These are phyloP conservation scores for Alternaria brassicae DNA, from an alignment of 2,329 filamentous ascomycete species.

Conservation along the genomic window DNA sequence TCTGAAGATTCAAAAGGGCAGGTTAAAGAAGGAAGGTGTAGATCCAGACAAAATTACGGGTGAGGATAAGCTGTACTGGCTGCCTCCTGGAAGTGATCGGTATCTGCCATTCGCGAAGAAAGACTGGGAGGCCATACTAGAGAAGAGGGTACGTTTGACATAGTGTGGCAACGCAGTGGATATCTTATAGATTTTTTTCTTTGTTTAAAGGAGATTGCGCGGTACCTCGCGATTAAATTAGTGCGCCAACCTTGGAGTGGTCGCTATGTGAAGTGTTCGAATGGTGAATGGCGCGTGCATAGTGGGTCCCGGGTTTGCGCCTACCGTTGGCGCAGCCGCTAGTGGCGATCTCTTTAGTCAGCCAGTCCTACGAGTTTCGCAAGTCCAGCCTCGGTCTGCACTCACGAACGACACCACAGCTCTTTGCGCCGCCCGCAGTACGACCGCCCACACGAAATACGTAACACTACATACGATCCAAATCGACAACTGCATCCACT, in stretches of 20 bases:
- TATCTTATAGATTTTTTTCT: not conserved
- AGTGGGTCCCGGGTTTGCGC: not conserved
- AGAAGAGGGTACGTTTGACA: slow-evolving; percentile 37
- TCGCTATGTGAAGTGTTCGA: not conserved
- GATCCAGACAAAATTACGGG: slow-evolving; percentile 51
- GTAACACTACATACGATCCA: not conserved
- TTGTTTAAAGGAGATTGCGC: not conserved
- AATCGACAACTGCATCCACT: not conserved
- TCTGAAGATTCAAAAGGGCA: slow-evolving; percentile 56
- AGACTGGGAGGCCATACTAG: slow-evolving; percentile 47
- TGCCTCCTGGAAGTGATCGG: slow-evolving; percentile 40
- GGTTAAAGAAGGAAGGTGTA: slow-evolving; percentile 53
- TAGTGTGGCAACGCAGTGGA: not conserved
- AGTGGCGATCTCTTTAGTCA: slow-evolving; percentile 17
- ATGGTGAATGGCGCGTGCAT: not conserved
- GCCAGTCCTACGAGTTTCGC: slow-evolving; percentile 15
- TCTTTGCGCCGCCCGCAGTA: not conserved
- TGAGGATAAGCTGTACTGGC: slow-evolving; percentile 53
- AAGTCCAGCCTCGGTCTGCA: not conserved
- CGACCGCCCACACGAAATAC: not conserved
- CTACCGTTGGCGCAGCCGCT: not conserved
- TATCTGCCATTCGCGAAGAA: slow-evolving; percentile 52
- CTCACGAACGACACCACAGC: slow-evolving; percentile 1
- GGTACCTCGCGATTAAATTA: not conserved
- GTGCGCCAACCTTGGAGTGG: too few relatives aligned